Evolutionary conservation across 768 basidiomycete species (phyloP).

Genomic region (Mycena floridula): DNA sequence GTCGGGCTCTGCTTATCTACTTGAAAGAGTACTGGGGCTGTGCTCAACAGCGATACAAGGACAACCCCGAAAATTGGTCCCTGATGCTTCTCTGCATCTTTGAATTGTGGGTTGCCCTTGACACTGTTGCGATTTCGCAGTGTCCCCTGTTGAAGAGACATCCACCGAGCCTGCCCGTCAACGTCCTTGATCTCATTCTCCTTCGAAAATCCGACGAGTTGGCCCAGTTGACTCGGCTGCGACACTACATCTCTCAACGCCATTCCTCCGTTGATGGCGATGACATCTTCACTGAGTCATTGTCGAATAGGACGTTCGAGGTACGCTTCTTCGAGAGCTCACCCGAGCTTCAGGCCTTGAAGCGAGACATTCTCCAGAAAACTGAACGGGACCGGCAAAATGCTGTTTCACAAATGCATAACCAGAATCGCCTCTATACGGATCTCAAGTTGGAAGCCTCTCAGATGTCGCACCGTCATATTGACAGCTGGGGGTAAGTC

Average conservation of each 20-base stretch:
- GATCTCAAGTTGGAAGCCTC: too few species aligned
- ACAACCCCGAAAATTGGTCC: slow-evolving; percentile 32
- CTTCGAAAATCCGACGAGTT: slow-evolving; percentile 25
- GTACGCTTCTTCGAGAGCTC: slow-evolving; percentile 27
- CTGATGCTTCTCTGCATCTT: slow-evolving; percentile 39
- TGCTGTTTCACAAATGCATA: too few species aligned
- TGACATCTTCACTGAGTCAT: too few species aligned
- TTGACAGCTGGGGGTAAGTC: too few species aligned
- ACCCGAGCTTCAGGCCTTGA: slow-evolving; percentile 11
- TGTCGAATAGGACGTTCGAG: too few species aligned
- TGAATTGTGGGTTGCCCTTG: slow-evolving; percentile 44
- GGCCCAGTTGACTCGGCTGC: slow-evolving; percentile 18
- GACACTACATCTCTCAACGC: too few species aligned
- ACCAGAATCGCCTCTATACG: too few species aligned
- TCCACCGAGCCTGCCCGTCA: slow-evolving; percentile 35
- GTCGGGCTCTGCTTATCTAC: too few species aligned
- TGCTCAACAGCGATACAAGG: slow-evolving; percentile 13
- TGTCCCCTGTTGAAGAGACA: slow-evolving; percentile 35
- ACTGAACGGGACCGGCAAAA: too few species aligned
- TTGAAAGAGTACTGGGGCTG: neutral
- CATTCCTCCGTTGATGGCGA: too few species aligned
- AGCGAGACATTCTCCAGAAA: slow-evolving; percentile 17
- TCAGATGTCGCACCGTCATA: slow-evolving; percentile 6
- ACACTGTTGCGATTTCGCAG: slow-evolving; percentile 24
- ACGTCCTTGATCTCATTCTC: slow-evolving; percentile 34